A percentile compares a stretch with the other conserved stretches of the same genome.
These are phyloP conservation scores for Dryadomyces quercus-mongolicae DNA, from an alignment of 2,329 filamentous ascomycete species.

Conservation along the genomic window DNA sequence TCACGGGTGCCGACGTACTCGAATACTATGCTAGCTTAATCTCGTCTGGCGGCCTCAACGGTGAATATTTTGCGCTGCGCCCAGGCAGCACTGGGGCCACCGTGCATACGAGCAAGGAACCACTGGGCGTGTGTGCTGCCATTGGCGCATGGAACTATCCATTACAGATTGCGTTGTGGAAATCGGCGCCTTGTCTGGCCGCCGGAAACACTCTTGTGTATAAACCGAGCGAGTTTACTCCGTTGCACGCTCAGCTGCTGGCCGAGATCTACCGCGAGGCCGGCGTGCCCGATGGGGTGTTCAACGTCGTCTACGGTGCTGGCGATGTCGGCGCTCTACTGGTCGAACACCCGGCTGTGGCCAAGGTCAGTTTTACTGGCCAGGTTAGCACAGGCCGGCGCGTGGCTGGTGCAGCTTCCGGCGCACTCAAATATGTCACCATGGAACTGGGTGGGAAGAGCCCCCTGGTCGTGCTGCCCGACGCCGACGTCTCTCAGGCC, in stretches of 20 bases:
- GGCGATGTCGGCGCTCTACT: conserved; percentile 17
- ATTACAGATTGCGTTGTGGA: conserved; percentile 24
- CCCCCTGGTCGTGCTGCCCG: conserved; percentile 59
- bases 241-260: conserved; percentile 23
- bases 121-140: conserved; percentile 19
- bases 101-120: conserved; percentile 24
- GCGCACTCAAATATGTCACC: conserved; percentile 55
- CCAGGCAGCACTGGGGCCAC: conserved; percentile 31
- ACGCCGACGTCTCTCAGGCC: conserved; percentile 67
- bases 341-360: conserved; percentile 23
- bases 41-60: conserved; percentile 12
- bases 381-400: conserved; percentile 55
- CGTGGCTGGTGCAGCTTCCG: conserved; percentile 47
- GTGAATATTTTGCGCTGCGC: conserved; percentile 25
- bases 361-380: conserved; percentile 59
- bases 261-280: conserved; percentile 26
- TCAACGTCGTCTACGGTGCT: conserved; percentile 28
- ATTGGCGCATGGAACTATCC: conserved; percentile 30
- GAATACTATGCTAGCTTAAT: conserved; percentile 31
- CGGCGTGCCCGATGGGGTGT: conserved; percentile 30
- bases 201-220: conserved; percentile 31
- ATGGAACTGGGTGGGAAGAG: conserved; percentile 62
- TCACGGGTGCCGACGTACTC: conserved; percentile 20
- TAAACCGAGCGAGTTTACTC: conserved; percentile 31
- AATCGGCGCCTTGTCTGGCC: conserved; percentile 29